Evolutionary conservation across 2,329 filamentous ascomycete genomes (phyloP), one percentile per base, ranked within the genome.

Genomic region (Botrytis squamosa): DNA sequence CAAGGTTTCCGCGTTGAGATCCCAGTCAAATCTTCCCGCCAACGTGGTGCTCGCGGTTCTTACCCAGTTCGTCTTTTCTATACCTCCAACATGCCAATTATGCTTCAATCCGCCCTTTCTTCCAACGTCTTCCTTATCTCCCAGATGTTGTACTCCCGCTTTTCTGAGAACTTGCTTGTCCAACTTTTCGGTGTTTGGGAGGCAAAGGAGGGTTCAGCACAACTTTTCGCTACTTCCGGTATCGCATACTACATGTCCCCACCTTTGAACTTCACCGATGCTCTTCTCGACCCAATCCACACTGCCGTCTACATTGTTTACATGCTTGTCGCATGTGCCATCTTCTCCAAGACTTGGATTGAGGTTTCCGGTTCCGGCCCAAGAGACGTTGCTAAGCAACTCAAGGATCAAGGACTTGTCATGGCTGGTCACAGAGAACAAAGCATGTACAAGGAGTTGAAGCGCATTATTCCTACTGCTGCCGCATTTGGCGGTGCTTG

Each of bases 311-410:
- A 99, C 87, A 94, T 98, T 78, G 88, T 91, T 78, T 99, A 98
- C 88, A 99, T 99, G 95, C 91, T 99, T 74, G 92, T 94, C 80
- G 97, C 97, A 78, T 99, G 96, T 83, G 95, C 95, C 75, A 91
- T 98, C 84, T 99, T 99, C 90, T 98, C 95, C 85, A 99, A 99
- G 93, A 99, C 97, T 72, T 99, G 96, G 96, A 99, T 99, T 81
- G 96, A 99, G 86, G 96, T 99, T 78, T 98, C 96, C 57, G 97
- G 96, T 81, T 98, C 95, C 77, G 95, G 94, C 87, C 97, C 96
- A 75, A 93, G 96, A 82, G 96, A 99, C 82, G 97, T 99, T 78
- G 96, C 96, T 81, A 99, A 99, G 91, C 96, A 98, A 87, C 91
- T 99, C 84, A 99, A 99, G 91, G 97, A 99, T 82, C 96, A 99